Evolutionary conservation across 1,139 yeast genomes (phyloP).

Genomic region (Pichia sp.): DNA sequence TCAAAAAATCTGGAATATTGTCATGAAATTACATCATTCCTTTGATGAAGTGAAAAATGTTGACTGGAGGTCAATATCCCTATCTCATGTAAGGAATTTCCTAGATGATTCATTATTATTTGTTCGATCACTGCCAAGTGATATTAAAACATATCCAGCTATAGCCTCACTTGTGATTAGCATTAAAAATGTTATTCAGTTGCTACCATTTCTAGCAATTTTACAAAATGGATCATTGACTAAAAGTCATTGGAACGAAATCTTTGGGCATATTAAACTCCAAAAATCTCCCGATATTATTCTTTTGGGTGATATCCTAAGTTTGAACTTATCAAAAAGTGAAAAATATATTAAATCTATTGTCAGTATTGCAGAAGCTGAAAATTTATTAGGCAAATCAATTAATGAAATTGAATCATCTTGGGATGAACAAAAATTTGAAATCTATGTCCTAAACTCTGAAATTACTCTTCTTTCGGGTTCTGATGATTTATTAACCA

Average conservation of each 20-base stretch:
- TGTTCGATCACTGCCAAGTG: conserved; percentile 50
- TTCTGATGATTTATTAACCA: conserved; percentile 61
- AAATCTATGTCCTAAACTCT: conserved; percentile 48
- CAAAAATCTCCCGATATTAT: conserved; percentile 23
- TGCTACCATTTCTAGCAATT: conserved; percentile 39
- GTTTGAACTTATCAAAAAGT: conserved; percentile 44
- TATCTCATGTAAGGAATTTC: conserved; percentile 41
- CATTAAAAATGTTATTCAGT: conserved; percentile 38
- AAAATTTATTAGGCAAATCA: conserved; percentile 56
- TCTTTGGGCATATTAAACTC: conserved; percentile 33
- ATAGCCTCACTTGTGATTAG: conserved; percentile 51
- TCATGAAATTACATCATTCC: conserved; percentile 37
- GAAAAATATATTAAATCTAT: conserved; percentile 43
- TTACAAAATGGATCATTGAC: conserved; percentile 54
- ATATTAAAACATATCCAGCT: conserved; percentile 63
- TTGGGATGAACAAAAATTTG: conserved; percentile 47
- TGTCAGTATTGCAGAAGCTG: conserved; percentile 66
- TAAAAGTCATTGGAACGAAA: conserved; percentile 63
- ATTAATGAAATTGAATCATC: conserved; percentile 36
- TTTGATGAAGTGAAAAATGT: conserved; percentile 40
- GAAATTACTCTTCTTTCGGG: conserved; percentile 55
- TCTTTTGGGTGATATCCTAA: conserved; percentile 52
- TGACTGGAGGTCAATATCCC: conserved; percentile 48
- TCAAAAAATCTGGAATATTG: conserved; percentile 59
- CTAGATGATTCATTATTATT: conserved; percentile 46